Evolutionary conservation across 495 filamentous ascomycete species (phyloP).

Genomic region (Neurospora sp.): DNA sequence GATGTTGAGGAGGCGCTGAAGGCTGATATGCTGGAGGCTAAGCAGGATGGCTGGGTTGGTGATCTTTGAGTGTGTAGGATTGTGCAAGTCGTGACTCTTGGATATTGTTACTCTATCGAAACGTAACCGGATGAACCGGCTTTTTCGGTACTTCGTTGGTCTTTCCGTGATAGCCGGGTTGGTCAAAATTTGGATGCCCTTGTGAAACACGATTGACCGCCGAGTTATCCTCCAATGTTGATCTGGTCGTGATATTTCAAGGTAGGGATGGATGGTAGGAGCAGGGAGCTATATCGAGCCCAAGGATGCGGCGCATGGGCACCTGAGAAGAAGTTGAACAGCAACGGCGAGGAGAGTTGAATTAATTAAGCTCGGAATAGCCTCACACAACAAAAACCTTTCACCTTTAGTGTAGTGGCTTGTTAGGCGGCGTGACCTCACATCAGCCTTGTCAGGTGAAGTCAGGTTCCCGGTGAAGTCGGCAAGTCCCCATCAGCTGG

Average conservation of each 20-base stretch:
- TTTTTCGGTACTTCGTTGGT: not conserved
- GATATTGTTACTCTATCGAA: not conserved
- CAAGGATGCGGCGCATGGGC: not conserved
- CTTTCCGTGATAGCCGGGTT: not conserved
- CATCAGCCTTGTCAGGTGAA: not conserved
- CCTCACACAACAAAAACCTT: not conserved
- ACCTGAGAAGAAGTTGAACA: not conserved
- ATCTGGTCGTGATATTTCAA: not conserved
- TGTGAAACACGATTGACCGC: not conserved
- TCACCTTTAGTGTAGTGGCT: not conserved
- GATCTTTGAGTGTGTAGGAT: not conserved
- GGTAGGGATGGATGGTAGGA: not conserved
- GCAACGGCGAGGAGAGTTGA: not conserved
- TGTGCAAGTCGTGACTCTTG: not conserved
- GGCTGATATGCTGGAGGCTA: constrained; percentile 14
- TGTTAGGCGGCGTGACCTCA: not conserved
- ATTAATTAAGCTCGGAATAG: not conserved
- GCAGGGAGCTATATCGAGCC: not conserved
- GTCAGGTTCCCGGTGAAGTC: not conserved
- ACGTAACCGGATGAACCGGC: not conserved
- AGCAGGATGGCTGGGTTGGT: not conserved
- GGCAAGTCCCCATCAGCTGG: not conserved
- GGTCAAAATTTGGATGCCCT: not conserved
- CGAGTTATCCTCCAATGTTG: not conserved
- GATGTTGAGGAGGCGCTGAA: constrained; percentile 27